Percentiles rank a stretch among this genome's conserved stretches.
These are phyloP conservation scores for Euclidium syriacum DNA, from an alignment of 345 rosid species.

Conservation along the genomic window DNA sequence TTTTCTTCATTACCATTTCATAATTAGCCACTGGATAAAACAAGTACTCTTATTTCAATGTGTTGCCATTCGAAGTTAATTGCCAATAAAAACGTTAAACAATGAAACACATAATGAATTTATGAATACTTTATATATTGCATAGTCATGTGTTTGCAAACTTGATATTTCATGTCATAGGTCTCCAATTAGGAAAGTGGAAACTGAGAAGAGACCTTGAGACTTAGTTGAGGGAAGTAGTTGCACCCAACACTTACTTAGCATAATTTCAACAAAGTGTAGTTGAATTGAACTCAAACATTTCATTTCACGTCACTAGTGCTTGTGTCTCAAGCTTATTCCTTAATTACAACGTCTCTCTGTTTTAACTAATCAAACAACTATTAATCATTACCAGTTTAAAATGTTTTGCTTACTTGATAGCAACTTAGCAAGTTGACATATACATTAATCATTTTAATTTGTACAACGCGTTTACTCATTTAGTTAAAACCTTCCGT, in stretches of 20 bases:
- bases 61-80: no score
- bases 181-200: not conserved
- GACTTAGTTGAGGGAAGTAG: constrained; percentile 22
- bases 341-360: not conserved
- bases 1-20: no score
- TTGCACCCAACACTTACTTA: constrained; percentile 27
- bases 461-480: not conserved
- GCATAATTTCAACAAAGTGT: constrained; percentile 22
- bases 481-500: not conserved
- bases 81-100: not conserved
- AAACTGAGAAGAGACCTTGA: not conserved
- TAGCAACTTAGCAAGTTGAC: not conserved
- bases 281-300: constrained; percentile 15
- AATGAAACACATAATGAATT: not conserved
- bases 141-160: not conserved
- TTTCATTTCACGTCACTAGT: constrained; percentile 15
- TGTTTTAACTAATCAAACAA: not conserved
- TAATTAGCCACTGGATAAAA: no score
- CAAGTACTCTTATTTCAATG: no score
- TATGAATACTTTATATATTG: not conserved
- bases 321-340: constrained; percentile 18
- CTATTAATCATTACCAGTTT: not conserved
- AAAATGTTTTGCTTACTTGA: not conserved
- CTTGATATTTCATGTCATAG: not conserved
- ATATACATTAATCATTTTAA: not conserved